These are phyloP conservation scores for Diversispora eburnea DNA, from an alignment of 192 early-diverging fungal species.

Conservation along the genomic window DNA sequence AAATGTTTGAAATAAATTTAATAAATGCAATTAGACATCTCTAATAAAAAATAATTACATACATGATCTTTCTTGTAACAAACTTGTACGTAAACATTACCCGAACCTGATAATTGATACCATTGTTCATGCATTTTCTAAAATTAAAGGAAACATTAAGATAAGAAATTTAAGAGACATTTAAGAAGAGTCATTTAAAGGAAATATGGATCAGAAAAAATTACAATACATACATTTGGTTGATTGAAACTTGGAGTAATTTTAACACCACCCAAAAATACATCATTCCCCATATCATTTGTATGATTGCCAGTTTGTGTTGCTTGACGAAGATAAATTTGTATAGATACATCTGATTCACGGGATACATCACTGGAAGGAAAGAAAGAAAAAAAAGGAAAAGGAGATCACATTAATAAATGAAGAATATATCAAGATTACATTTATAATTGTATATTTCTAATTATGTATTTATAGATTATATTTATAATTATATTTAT, in stretches of 20 bases:
- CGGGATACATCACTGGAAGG: constrained; percentile 56
- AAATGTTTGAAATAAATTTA: neutral
- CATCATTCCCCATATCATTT: constrained; percentile 43
- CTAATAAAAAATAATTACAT: constrained; percentile 2
- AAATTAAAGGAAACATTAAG: too few species aligned
- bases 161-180: neutral
- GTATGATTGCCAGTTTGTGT: constrained; percentile 28
- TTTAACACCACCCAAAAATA: constrained; percentile 54
- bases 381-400: constrained; percentile 7
- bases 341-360: constrained; percentile 56
- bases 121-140: constrained; percentile 62
- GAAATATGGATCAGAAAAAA: neutral
- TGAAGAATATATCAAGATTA: neutral
- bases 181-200: neutral
- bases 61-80: constrained; percentile 68
- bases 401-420: neutral
- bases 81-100: constrained; percentile 68
- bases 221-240: constrained; percentile 35
- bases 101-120: constrained; percentile 60
- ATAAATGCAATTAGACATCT: neutral
- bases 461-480: too few species aligned
- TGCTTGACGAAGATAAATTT: constrained; percentile 53
- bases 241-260: constrained; percentile 49
- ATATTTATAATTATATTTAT: too few species aligned
- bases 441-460: too few species aligned